Conservation (phyloP, 345 rosid species). For the Diplotaxis tenuifolia region DNA sequence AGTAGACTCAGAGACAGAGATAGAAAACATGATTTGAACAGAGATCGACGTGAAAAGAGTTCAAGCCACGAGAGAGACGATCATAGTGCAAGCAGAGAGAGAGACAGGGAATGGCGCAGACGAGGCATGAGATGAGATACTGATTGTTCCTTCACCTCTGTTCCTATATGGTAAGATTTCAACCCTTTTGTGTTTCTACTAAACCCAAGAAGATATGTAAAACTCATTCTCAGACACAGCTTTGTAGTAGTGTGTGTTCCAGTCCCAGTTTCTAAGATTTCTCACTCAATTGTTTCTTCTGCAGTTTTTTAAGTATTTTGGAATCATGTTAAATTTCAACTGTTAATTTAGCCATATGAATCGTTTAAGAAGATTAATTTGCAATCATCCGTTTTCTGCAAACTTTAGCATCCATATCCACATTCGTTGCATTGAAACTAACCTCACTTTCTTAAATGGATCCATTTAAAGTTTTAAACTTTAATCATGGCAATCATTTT, state of each 20-base stretch:
- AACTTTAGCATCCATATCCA: no score
- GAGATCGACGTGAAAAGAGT: conserved; percentile 67
- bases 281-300: background rate
- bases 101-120: conserved; percentile 61
- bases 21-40: conserved; percentile 38
- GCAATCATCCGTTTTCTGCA: no score
- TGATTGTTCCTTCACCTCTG: background rate
- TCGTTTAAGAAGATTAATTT: no score
- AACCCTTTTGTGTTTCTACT: background rate
- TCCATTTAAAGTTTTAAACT: no score
- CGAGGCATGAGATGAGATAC: background rate
- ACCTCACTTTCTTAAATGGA: no score
- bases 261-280: background rate
- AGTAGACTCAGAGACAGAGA: conserved; percentile 53
- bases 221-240: background rate
- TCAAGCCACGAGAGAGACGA: conserved; percentile 71
- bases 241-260: background rate
- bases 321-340: background rate
- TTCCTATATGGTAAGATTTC: background rate
- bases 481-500: no score
- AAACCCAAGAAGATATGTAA: background rate
- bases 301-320: background rate
- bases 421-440: no score
- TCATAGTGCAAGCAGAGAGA: conserved; percentile 64
- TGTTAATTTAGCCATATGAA: no score